Evolutionary conservation across 2,329 filamentous ascomycete species (phyloP), one percentile per base, ranked within the genome.

Genomic region (Pseudopyricularia cyperi): DNA sequence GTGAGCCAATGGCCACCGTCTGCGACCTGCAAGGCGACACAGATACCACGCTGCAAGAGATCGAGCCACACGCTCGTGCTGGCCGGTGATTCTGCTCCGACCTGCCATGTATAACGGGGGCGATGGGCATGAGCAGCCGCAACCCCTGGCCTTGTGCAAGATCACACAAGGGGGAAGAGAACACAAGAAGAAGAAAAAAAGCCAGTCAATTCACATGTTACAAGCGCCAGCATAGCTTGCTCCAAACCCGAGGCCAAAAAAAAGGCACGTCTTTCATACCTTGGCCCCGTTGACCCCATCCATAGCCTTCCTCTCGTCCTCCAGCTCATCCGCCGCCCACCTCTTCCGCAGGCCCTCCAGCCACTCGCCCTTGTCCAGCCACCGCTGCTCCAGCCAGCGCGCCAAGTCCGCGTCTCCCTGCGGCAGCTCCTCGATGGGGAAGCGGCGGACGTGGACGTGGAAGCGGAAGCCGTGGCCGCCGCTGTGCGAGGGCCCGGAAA

Each of bases 311-410:
- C 35, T 48, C 34, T 33, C 42, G 46, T 37, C 52, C 53, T 35
- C 51, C 37, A 19, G 17, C 39, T 35, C 33, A 48, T 54, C 55
- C 48, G 56, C 56, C 8, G 62, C 61, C 71, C 71, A 74, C 58
- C 71, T 65, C 19, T 61, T 57, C 54, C 66, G 67, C 58, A 70
- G 69, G 39, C 55, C 60, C 53, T 77, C 73, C 28, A 79, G 61
- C 66, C 69, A 75, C 52, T 71, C 63, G 2, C 74, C 75, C 60
- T 78, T 79, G 58, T 74, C 72, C 26, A 77, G 58, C 74, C 74
- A 78, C 35, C 70, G 60, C 52, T 69, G 63, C 62, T 79, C 74
- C 22, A 79, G 62, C 76, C 75, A 79, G 55, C 66, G 68, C 11
- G 70, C 71, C 52, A 77, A 60, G 52, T 67, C 71, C 22, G 68